Base-by-base conservation (phyloP, 1,284 basidiomycete genomes). In the Puccinia hordei region DNA sequence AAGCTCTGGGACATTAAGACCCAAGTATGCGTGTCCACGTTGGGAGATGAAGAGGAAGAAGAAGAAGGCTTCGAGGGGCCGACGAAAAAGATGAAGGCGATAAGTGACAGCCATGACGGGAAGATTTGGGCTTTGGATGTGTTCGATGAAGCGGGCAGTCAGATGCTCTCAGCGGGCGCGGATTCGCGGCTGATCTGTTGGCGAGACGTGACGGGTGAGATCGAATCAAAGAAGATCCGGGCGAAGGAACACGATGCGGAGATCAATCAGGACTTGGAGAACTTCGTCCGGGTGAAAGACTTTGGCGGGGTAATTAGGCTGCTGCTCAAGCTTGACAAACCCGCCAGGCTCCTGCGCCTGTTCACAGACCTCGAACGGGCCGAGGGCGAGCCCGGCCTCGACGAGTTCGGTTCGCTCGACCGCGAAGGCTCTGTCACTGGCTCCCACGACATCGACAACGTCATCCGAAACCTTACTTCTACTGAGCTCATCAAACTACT, bases 261-360 rank as follows among this genome's bases (percentile, higher is more conserved):
- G 84, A 92, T 91, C 93, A 95, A 98, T 85, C 96, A 99, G 89
- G 93, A 97, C 84, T 96, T 97, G 85, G 86, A 90, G 83, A 98
- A 98, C 86, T 96, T 93, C 84, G 87, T 99, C 81, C 88, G 90
- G 10, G 87, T 95, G 82, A 90, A 92, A 83, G 95, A 99, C 86
- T 98, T 98, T 87, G 90, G 90, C 76, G 91, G 90, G 83, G 97
- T 96, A 0, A 95, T 99, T 83, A 88, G 92, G 82, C 89, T 99
- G 65, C 95, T 96, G 2, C 88, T 99, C 77, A 90, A 91, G 2
- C 94, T 98, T 91, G 90, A 92, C 78, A 96, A 99, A 84, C 96
- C 97, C 17, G 93, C 94, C 35, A 90, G 95, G 24, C 88, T 99
- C 22, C 88, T 94, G 69, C 87, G 88, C 2, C 88, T 99, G 35